Conservation (phyloP, 768 basidiomycete genomes). For the Cytidiella melzeri region DNA sequence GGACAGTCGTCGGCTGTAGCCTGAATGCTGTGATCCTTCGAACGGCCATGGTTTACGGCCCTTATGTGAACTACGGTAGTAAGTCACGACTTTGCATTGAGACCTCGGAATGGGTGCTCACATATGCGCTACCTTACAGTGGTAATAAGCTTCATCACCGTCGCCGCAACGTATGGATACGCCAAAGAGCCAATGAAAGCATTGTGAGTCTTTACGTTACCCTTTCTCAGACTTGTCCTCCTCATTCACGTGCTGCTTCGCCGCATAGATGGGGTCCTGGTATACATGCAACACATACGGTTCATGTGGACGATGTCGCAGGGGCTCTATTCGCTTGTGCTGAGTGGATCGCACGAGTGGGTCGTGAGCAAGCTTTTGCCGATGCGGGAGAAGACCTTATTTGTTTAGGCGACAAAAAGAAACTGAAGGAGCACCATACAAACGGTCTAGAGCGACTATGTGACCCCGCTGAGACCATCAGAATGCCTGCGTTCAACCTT, state of each 20-base stretch:
- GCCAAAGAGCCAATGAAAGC: constrained; percentile 83
- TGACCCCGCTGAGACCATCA: constrained; percentile 46
- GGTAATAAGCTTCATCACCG: constrained; percentile 56
- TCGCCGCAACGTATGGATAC: constrained; percentile 76
- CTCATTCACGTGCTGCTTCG: background rate
- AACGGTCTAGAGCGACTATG: constrained; percentile 41
- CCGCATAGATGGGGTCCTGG: constrained; percentile 71
- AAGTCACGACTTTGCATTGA: constrained; percentile 20
- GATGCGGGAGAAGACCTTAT: constrained; percentile 61
- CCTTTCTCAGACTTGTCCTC: constrained; percentile 1
- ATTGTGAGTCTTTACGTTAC: constrained; percentile 41
- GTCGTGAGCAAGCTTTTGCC: constrained; percentile 53
- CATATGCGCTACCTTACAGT: constrained; percentile 34
- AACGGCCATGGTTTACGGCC: constrained; percentile 73
- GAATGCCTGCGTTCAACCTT: constrained; percentile 80
- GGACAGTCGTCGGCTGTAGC: constrained; percentile 31
- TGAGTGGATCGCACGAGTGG: constrained; percentile 62
- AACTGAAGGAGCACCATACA: constrained; percentile 43
- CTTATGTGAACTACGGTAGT: constrained; percentile 72
- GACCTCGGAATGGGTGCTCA: background rate
- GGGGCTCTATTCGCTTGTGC: constrained; percentile 72
- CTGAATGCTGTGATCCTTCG: constrained; percentile 78
- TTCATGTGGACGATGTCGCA: constrained; percentile 78
- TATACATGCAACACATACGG: constrained; percentile 65
- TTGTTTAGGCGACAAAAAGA: constrained; percentile 69